Base-by-base conservation (phyloP, 495 filamentous ascomycete species). In the Letharia columbiana region DNA sequence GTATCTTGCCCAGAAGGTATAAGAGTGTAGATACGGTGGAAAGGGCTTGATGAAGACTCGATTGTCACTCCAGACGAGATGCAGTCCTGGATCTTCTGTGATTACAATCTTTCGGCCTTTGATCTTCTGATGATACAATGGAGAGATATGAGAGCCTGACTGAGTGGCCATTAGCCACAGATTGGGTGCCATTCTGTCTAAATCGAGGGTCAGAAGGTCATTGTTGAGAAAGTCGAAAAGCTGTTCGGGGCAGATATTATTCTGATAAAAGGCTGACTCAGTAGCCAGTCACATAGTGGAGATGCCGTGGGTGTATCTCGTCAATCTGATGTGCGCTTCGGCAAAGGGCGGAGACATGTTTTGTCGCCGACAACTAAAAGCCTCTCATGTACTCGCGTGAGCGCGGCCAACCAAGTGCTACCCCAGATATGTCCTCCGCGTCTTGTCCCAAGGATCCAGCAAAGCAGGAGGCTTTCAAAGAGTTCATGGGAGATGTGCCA, bases 21-120 rank as follows among this genome's bases (percentile, higher is more conserved):
- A 57, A 1, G 71, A 73, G 1, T 81, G 75, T 2, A 87, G 76
- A 67, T 76, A 86, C 9, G 61, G 20, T 0, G 84, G 85, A 0
- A 88, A 64, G 2, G 85, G 84, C 61, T 86, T 88, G 62, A 87
- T 71, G 71, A 78, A 86, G 33, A 87, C 80, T 3, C 71, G 65
- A n/a, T 76, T 66, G 37, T 82, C 66, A 47, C 69, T 67, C 86
- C 83, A 89, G 18, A 86, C 75, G 0, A 87, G 77, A 64, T 89
- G 85, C 12, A 86, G 71, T 4, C 76, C 69, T 0, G 77, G 73
- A 35, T 81, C 62, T 61, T 89, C 84, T 5, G 75, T 76, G 10
- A 79, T 44, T 18, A 82, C 39, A 17, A 86, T 81, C 1, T 71
- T 58, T 2, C 83, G 81, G 17, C 75, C 75, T 40, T 73, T 72